phyloP scores from a whole-genome alignment of 371 early-diverging fungal species.

The Zopfochytrium polystomum region DNA sequence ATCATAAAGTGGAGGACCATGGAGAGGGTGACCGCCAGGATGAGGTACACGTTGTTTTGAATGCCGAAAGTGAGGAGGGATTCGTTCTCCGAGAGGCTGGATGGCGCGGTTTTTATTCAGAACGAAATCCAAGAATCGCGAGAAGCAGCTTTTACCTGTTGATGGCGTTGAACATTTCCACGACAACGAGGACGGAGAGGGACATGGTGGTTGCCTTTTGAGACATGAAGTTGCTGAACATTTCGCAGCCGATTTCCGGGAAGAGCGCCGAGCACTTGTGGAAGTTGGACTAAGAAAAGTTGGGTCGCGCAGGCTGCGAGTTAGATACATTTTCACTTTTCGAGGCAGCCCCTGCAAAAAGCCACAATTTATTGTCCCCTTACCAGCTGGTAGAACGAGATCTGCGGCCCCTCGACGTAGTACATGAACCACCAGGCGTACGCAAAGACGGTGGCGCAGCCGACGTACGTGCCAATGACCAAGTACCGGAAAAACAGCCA shows the following conservation, averaged over 20 bases:
- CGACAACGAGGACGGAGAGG: too few relatives aligned
- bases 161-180: slow-evolving; percentile 98
- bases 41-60: slow-evolving; percentile 86
- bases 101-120: too few relatives aligned
- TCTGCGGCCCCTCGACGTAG: slow-evolving; percentile 77
- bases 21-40: slow-evolving; percentile 76
- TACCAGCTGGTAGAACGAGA: too few relatives aligned
- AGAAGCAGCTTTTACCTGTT: too few relatives aligned
- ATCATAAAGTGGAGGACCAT: slow-evolving; percentile 93
- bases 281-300: slow-evolving; percentile 70
- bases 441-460: slow-evolving; percentile 90
- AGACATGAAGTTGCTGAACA: slow-evolving; percentile 77
- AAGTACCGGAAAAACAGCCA: slow-evolving; percentile 95
- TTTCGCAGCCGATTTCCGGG: too few relatives aligned
- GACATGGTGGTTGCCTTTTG: slow-evolving; percentile 92
- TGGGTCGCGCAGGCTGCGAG: too few relatives aligned
- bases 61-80: slow-evolving; percentile 84
- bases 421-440: slow-evolving; percentile 98
- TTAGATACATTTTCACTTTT: too few relatives aligned
- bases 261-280: too few relatives aligned
- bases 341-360: too few relatives aligned
- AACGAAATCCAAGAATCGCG: too few relatives aligned
- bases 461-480: slow-evolving; percentile 89
- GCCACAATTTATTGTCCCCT: too few relatives aligned
- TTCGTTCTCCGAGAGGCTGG: slow-evolving; percentile 89